A percentile compares a stretch with the other conserved stretches of the same genome.
Evolutionary conservation across 2,329 filamentous ascomycete species (phyloP).

Genomic region (Paraconiothyrium brasiliense): DNA sequence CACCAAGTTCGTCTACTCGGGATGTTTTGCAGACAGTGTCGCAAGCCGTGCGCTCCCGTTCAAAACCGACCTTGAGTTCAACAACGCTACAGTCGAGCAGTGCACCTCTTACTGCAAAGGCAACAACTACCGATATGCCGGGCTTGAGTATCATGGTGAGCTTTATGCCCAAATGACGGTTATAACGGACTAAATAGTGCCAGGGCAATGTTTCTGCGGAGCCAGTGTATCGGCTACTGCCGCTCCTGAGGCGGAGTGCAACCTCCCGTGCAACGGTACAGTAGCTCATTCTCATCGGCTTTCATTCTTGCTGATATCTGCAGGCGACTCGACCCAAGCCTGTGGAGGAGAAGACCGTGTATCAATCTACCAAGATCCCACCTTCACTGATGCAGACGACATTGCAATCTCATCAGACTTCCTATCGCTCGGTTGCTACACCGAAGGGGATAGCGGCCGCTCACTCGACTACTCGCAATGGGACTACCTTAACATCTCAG

Average conservation of each 20-base stretch:
- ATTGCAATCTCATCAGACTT: constrained; percentile 34
- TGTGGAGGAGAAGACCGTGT: constrained; percentile 31
- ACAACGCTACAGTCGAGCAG: constrained; percentile 47
- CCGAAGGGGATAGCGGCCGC: constrained; percentile 43
- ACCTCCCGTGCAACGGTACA: constrained; percentile 31
- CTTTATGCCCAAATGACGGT: neutral
- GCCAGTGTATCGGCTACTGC: constrained; percentile 21
- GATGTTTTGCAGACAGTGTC: constrained; percentile 44
- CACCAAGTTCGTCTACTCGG: constrained; percentile 48
- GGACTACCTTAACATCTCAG: constrained; percentile 40
- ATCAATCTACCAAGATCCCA: constrained; percentile 49
- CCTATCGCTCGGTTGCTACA: constrained; percentile 51
- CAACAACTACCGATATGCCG: constrained; percentile 47
- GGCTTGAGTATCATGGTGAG: constrained; percentile 28
- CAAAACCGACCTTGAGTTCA: constrained; percentile 31
- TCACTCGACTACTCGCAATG: constrained; percentile 37
- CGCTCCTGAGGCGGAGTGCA: constrained; percentile 28
- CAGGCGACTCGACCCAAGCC: constrained; percentile 24
- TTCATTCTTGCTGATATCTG: neutral
- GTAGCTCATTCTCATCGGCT: neutral
- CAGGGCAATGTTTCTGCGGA: constrained; percentile 34
- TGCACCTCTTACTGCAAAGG: constrained; percentile 52
- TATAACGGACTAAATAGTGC: neutral
- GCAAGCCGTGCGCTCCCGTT: constrained; percentile 40
- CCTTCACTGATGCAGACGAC: constrained; percentile 41